Conservation (phyloP, 1,139 yeast species). For the Lodderomyces orthopsilosis region DNA sequence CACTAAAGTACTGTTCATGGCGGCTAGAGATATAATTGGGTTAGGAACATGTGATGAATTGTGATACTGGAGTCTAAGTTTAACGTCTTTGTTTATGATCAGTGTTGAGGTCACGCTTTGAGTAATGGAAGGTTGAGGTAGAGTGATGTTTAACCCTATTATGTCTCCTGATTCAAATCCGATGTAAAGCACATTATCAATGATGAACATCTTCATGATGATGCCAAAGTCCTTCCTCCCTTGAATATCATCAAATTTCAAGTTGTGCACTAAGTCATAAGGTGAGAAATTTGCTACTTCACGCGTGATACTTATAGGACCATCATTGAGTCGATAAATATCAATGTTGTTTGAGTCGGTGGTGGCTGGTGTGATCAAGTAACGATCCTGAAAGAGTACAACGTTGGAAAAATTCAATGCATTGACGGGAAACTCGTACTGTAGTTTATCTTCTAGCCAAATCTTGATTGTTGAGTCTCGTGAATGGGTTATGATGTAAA, state of each 20-base stretch:
- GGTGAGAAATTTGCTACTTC: conserved; percentile 27
- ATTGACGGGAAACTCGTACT: conserved; percentile 43
- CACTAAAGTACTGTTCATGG: conserved; percentile 22
- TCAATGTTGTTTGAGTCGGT: conserved; percentile 53
- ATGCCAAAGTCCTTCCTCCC: conserved; percentile 47
- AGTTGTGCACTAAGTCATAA: conserved; percentile 15
- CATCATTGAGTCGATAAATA: conserved; percentile 33
- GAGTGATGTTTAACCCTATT: conserved; percentile 26
- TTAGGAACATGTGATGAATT: conserved; percentile 44
- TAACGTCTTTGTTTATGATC: conserved; percentile 23
- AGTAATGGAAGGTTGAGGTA: conserved; percentile 4
- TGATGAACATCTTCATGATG: conserved; percentile 48
- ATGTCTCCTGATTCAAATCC: conserved; percentile 64
- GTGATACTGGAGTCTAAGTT: conserved; percentile 20
- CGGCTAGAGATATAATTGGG: conserved; percentile 44
- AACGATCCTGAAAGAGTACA: conserved; percentile 22
- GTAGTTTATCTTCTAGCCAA: conserved; percentile 33
- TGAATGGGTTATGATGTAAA: conserved; percentile 49
- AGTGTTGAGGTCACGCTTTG: conserved; percentile 10
- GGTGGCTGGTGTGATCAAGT: conserved; percentile 51
- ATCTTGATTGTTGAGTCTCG: conserved; percentile 50
- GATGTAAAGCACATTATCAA: conserved; percentile 31
- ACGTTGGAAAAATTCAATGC: conserved; percentile 57
- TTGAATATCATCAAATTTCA: conserved; percentile 12
- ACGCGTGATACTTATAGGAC: conserved; percentile 19